Percentiles rank a stretch among this genome's conserved stretches.
Evolutionary conservation across 2,329 filamentous ascomycete species (phyloP).

Genomic region (Xylaria sp.): DNA sequence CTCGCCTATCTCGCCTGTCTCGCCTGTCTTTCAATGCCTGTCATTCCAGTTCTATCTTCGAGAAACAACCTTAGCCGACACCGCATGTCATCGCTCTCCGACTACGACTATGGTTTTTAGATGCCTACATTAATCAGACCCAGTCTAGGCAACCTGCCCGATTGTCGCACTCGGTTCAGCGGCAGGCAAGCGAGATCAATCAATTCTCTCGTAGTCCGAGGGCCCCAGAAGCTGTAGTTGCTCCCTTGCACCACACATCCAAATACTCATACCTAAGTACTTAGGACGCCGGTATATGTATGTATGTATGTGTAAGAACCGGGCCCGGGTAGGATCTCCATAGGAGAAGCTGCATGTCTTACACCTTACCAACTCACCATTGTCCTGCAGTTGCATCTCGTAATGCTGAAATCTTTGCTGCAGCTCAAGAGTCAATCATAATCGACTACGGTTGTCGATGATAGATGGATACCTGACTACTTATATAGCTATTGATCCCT

Average conservation of each 20-base stretch:
- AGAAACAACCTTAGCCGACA: neutral
- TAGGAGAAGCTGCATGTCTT: conserved; percentile 19
- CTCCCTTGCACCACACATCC: too few species aligned
- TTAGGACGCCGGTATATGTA: conserved; percentile 8
- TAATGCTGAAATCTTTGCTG: neutral
- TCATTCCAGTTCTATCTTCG: neutral
- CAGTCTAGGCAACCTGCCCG: neutral
- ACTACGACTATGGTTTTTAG: neutral
- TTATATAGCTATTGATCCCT: neutral
- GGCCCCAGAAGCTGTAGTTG: neutral
- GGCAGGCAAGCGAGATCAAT: conserved; percentile 11
- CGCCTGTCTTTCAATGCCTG: neutral
- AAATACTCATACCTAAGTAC: neutral
- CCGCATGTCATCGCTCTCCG: conserved; percentile 15
- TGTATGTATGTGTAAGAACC: conserved; percentile 5
- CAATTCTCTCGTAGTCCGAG: neutral
- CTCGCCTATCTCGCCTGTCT: conserved; percentile 2
- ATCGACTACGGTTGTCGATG: neutral
- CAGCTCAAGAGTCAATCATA: neutral
- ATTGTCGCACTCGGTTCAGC: neutral
- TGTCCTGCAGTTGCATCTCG: conserved; percentile 2
- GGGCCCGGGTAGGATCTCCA: conserved; percentile 1
- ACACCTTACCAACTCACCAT: conserved; percentile 17
- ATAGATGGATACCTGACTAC: neutral
- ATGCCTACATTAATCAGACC: neutral